Base-by-base conservation (phyloP, 139 green algal genomes). In the Asterochloris sp. region DNA sequence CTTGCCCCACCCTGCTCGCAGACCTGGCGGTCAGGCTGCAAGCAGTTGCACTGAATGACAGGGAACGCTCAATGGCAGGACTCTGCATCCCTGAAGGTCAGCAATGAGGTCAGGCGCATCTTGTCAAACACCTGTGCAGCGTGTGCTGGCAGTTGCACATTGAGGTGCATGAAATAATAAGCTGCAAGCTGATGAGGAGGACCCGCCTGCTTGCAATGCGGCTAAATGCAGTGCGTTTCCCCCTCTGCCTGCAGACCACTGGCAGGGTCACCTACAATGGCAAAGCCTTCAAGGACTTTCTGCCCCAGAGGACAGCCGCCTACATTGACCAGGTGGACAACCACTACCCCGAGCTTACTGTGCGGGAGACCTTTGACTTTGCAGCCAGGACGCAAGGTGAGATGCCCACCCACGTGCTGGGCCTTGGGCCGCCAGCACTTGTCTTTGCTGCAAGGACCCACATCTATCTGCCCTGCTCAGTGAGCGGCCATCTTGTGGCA, bases 251-350 rank as follows among this genome's bases (percentile, higher is more conserved):
- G 29, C 80, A 84, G 80, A n/a, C 81, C 11, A n/a, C 71, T 28
- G 83, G 86, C 27, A 73, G 85, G 23, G 79, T 94, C n/a, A 91
- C 81, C 21, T 94, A 94, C 85, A 94, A 93, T 69, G 90, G 91
- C 17, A 60, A 84, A 16, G 74, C 27, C 64, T 68, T 92, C 21
- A 67, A 88, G 63, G 80, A 91, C 38, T 95, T 95, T 77, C 71
- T 90, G 17, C 83, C 85, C 4, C 84, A 89, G 85, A 85, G 86
- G 69, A 90, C 87, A 0, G 83, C 87, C 0, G 78, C 88, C 27
- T 94, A 93, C 73, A 83, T 94, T 66, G 78, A 61, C 28, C 90
- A 93, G 78, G 62, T 83, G 61, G 82, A 88, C 62, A 69, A 86
- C 63, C 86, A 87, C 74, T 74, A 79, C 80, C 78, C 86, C 60